These are phyloP conservation scores for Cladophialophora immunda DNA, from an alignment of 2,329 filamentous ascomycete species.

Conservation along the genomic window DNA sequence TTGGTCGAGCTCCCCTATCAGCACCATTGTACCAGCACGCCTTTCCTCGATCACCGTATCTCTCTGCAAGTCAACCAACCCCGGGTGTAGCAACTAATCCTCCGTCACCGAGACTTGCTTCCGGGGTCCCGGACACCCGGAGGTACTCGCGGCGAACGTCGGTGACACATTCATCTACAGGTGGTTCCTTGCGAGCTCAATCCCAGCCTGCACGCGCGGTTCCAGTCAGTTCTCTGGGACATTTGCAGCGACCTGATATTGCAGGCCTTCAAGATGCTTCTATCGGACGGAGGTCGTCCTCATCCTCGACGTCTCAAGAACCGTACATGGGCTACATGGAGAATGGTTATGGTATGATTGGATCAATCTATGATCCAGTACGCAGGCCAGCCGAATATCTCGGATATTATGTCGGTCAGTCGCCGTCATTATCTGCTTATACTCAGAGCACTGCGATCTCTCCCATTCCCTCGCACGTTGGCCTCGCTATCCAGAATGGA, in stretches of 20 bases:
- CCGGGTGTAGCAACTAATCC: slow-evolving; percentile 56
- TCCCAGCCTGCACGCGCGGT: slow-evolving; percentile 60
- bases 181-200: slow-evolving; percentile 55
- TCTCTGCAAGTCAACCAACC: slow-evolving; percentile 35
- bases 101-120: slow-evolving; percentile 53
- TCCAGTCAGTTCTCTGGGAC: slow-evolving; percentile 46
- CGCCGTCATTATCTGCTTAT: slow-evolving; percentile 53
- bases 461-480: slow-evolving; percentile 49
- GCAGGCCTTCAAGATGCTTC: slow-evolving; percentile 44
- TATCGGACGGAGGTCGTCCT: slow-evolving; percentile 45
- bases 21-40: slow-evolving; percentile 42
- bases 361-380: slow-evolving; percentile 42
- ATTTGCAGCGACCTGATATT: slow-evolving; percentile 46
- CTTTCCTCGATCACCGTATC: slow-evolving; percentile 39
- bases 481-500: slow-evolving; percentile 51
- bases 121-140: slow-evolving; percentile 53
- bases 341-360: slow-evolving; percentile 24
- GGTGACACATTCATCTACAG: slow-evolving; percentile 52
- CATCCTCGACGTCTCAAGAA: slow-evolving; percentile 40
- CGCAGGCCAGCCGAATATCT: slow-evolving; percentile 55
- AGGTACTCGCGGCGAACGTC: slow-evolving; percentile 57
- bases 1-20: slow-evolving; percentile 39
- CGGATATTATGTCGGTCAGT: slow-evolving; percentile 56
- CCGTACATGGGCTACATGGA: slow-evolving; percentile 24
- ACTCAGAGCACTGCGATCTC: slow-evolving; percentile 51